Base-by-base conservation (phyloP, 768 basidiomycete genomes). In the Suillus luteus region DNA sequence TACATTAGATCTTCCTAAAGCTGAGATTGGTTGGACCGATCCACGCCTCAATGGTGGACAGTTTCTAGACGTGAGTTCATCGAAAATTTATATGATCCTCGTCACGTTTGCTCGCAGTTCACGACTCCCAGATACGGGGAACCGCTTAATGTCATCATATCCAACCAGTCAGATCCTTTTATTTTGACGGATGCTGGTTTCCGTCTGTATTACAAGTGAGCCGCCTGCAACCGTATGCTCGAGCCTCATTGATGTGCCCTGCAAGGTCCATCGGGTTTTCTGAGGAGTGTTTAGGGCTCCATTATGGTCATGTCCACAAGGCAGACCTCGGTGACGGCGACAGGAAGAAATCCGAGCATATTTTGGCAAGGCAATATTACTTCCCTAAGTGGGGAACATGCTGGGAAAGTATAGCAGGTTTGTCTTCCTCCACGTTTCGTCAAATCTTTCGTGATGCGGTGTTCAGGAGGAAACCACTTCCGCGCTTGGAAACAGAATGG, bases 401-500 rank as follows among this genome's bases (percentile, higher is more conserved):
- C 74, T 93, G 93, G 90, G 93, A 95, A 80, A 92, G 86, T 69
- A 74, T 95, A 27, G 82, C 87, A 67, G 89, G 89, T 82, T 58
- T 60, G 74, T 65, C 37, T 24, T 14, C 38, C 12, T 59, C n/a
- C 38, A 43, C 14, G 38, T 58, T 17, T 8, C 43, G 33, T 43
- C n/a, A 35, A 8, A 37, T 65, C 40, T 33, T 62, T 54, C 65
- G 55, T 54, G 59, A 51, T 37, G 24, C 38, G 35, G 15, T 27
- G 12, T 59, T 31, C 70, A 83, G 92, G 92, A n/a, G 93, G 93
- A 2, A 88, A 95, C 63, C 94, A 95, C 71, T 95, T 92, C 70
- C 84, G 93, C 57, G 92, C 92, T 9, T 95, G 93, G 93, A 87
- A 86, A 70, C 93, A 95, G 80, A 92, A 93, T 67, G 93, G 92